Base-by-base conservation (phyloP, 306 rosid genomes). In the Sicyos baderoa region DNA sequence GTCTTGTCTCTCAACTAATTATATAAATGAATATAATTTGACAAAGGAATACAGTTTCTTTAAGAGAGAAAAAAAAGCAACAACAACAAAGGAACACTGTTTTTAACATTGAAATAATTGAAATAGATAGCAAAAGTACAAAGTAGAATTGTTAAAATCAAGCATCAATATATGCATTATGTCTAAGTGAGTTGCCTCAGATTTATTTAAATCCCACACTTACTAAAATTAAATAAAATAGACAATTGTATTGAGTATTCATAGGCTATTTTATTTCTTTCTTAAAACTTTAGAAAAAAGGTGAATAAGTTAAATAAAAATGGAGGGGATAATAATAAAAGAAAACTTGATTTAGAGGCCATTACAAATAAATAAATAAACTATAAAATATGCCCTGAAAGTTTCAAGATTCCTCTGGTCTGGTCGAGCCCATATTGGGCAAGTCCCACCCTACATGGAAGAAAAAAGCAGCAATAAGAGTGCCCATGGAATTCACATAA, bases 361-460 rank as follows among this genome's bases (percentile, higher is more conserved):
- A 27, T 7, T 58, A 27, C 2, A 25, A 25, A 27, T 58, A 27
- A 58, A 58, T 7, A 15, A 25, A 54, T 9, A 4, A 23, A 13
- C 37, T 29, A 29, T 29, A 17, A 29, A 66, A 17, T 77, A 64
- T 72, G 3, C 55, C 23, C 52, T 68, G 8, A 54, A 54, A 45
- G 64, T 76, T 49, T 22, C 79, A 53, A 35, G 42, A 35, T 35
- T 35, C 42, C 42, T 35, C 42, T 35, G 42, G 42, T 35, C 42
- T 29, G 35, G 35, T 29, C 35, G 42, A 35, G 42, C 42, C 42
- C 42, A 35, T 35, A 35, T 35, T 59, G 21, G 22, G 66, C 48
- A n/a, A 35, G 76, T 78, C 40, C 86, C 87, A 81, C 78, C 57
- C 49, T n/a, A 10, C 45, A 35, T 15, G 12, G 60, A 72, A 58